These are phyloP conservation scores for Beauveria scarabaeidicola DNA, from an alignment of 2,329 filamentous ascomycete genomes.

Conservation along the genomic window DNA sequence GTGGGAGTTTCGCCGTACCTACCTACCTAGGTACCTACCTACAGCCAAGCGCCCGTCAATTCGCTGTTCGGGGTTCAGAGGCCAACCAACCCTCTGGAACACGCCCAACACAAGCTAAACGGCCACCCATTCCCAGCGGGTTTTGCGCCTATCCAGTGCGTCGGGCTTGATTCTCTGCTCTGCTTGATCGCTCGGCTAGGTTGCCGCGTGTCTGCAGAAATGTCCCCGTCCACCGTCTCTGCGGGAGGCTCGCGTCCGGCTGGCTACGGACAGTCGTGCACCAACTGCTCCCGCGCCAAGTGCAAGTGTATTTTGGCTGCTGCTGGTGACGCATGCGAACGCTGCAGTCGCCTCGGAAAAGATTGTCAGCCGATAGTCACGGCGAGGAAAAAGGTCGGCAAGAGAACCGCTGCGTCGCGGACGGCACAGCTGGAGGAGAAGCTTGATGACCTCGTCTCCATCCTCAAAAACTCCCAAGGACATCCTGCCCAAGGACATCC, in stretches of 20 bases:
- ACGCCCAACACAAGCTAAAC: neutral
- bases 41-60: neutral
- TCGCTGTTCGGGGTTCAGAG: constrained; percentile 4
- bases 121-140: constrained; percentile 3
- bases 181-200: neutral
- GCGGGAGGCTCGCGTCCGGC: constrained; percentile 18
- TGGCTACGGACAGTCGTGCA: constrained; percentile 36
- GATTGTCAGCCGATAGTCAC: constrained; percentile 37
- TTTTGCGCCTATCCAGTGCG: neutral
- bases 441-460: constrained; percentile 38
- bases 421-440: constrained; percentile 42
- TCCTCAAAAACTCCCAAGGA: constrained; percentile 28
- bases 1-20: neutral
- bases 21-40: too few species aligned
- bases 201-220: constrained; percentile 1
- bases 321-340: constrained; percentile 27
- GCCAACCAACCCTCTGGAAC: neutral
- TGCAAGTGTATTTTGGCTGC: constrained; percentile 38
- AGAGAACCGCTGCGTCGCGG: constrained; percentile 26
- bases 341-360: constrained; percentile 39
- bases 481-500: constrained; percentile 11
- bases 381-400: constrained; percentile 28
- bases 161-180: neutral
- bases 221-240: constrained; percentile 2
- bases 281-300: constrained; percentile 39